Conservation (phyloP, 192 early-diverging fungal genomes). For the Kappamyces sp. region DNA sequence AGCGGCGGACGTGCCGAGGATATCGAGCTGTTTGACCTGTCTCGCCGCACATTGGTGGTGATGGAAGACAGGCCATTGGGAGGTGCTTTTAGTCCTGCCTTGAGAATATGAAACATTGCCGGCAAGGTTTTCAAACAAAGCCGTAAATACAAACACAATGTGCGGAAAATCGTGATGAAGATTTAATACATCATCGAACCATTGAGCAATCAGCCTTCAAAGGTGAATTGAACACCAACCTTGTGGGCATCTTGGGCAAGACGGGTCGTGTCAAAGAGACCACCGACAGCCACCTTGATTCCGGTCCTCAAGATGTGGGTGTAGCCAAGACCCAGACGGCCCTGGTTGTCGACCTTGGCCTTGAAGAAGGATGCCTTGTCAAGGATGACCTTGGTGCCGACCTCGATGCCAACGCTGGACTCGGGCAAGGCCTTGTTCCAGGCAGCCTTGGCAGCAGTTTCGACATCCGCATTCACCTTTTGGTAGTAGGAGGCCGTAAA, state of each 20-base stretch:
- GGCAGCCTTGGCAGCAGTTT: constrained; percentile 90
- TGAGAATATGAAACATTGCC: too few relatives aligned
- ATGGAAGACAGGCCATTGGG: too few relatives aligned
- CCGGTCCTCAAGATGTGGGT: constrained; percentile 88
- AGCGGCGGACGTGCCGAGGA: too few relatives aligned
- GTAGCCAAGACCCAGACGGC: constrained; percentile 88
- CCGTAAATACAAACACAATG: too few relatives aligned
- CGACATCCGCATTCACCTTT: constrained; percentile 82
- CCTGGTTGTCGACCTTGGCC: constrained; percentile 61
- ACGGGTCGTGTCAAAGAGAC: constrained; percentile 89
- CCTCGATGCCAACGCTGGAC: constrained; percentile 72
- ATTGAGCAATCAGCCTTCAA: constrained; percentile 70
- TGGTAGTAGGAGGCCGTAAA: constrained; percentile 97
- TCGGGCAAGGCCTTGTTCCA: constrained; percentile 73
- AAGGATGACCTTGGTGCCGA: constrained; percentile 89
- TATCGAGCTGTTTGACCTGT: too few relatives aligned
- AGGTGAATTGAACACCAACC: constrained; percentile 82
- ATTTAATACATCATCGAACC: too few relatives aligned
- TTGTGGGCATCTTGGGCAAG: constrained; percentile 92
- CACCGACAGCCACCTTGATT: constrained; percentile 90
- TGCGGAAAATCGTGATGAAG: too few relatives aligned
- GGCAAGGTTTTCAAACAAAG: too few relatives aligned
- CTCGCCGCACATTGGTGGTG: too few relatives aligned
- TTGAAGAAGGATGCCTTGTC: constrained; percentile 88
- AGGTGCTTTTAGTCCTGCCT: too few relatives aligned